Base-by-base conservation (phyloP, 331 rosid genomes). In the Erythrophleum ivorense region DNA sequence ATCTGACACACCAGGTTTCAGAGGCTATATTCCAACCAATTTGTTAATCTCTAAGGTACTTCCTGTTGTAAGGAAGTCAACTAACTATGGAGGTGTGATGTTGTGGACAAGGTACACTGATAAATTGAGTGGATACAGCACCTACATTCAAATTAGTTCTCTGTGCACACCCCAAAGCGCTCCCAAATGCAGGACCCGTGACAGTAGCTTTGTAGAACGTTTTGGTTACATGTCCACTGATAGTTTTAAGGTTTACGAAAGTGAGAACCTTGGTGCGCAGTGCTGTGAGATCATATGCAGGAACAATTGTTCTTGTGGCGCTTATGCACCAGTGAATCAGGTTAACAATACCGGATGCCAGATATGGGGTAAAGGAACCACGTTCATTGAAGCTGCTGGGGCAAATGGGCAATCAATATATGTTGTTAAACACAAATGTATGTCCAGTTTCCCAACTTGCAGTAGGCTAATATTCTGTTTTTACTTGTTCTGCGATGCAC, bases 81-180 rank as follows among this genome's bases (percentile, higher is more conserved):
- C 84, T 0, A 88, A 87, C 64, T 90, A 90, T 53, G 97, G 94
- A 58, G 97, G 97, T 4, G 81, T 90, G 2, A 87, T 84, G 94
- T 21, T 91, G 49, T 91, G 92, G 94, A 67, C 88, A 41, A 84
- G 78, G 57, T 82, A 60, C 65, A 43, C 43, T 72, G 92, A 90
- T 76, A 83, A 76, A 75, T 43, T 38, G 31, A 88, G 59, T 13
- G 88, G 87, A 2, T 90, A 83, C 10, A 87, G 89, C 78, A 43
- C 79, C 6, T 2, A 38, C 29, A 68, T 90, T 50, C 41, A 73
- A 29, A 7, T 12, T 6, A 80, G 71, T 55, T n/a, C 62, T 4
- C 24, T 49, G 2, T 78, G 81, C 64, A 48, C 74, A 5, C 41
- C 40, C 18, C 74, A 65, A 65, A 50, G 46, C 15, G 14, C 12